Conservation (phyloP, 2,329 filamentous ascomycete species). For the Pseudohalonectria lignicola region DNA sequence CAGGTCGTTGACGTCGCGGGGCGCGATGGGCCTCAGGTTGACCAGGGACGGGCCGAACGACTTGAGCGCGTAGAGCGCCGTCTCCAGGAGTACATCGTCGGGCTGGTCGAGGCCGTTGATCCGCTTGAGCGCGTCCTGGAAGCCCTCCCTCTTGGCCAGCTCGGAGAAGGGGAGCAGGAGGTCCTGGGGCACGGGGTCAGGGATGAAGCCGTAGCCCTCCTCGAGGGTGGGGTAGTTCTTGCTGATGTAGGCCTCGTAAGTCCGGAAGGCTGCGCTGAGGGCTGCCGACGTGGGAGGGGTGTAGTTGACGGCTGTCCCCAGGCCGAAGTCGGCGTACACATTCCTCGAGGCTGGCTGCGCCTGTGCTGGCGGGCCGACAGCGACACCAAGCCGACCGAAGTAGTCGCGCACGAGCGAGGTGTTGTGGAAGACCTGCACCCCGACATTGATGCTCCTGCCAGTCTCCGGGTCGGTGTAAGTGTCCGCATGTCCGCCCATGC, state of each 20-base stretch:
- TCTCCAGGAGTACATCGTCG: constrained; percentile 1
- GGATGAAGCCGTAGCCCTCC: constrained; percentile 6
- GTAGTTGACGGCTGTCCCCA: neutral
- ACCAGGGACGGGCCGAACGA: constrained; percentile 1
- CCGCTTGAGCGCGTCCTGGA: constrained; percentile 4
- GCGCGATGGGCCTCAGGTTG: neutral
- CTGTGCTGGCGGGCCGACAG: neutral
- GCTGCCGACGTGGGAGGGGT: constrained; percentile 1
- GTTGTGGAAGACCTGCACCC: constrained; percentile 10
- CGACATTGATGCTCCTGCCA: constrained; percentile 10
- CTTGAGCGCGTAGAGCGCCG: constrained; percentile 5
- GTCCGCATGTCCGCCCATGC: constrained; percentile 11
- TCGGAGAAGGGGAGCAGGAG: constrained; percentile 2
- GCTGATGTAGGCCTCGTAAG: constrained; percentile 1
- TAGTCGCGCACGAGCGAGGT: constrained; percentile 26
- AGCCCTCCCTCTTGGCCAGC: neutral
- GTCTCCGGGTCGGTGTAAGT: constrained; percentile 11
- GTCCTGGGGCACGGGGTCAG: constrained; percentile 5
- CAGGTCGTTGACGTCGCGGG: constrained; percentile 3
- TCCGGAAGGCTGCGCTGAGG: neutral
- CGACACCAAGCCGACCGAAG: constrained; percentile 24
- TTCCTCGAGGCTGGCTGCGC: neutral
- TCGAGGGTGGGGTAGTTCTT: constrained; percentile 4
- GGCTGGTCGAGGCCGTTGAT: constrained; percentile 3
- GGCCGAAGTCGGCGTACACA: constrained; percentile 1